phyloP scores from a whole-genome alignment of 176 grass and related monocot species.

The Puccinellia tenuiflora region DNA sequence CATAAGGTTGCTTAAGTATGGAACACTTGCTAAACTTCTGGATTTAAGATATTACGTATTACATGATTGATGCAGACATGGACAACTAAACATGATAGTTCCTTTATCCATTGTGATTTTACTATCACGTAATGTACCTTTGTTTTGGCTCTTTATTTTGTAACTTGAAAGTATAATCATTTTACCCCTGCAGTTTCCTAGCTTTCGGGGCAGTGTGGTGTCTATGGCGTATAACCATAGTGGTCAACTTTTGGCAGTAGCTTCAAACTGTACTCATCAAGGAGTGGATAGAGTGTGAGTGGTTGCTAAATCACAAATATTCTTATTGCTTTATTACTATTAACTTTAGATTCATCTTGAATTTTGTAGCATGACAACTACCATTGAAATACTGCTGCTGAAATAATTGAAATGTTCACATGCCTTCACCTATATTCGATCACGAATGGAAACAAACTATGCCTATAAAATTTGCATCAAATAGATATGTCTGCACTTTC shows the following conservation, averaged over 20 bases:
- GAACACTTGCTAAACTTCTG: neutral
- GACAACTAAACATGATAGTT: neutral
- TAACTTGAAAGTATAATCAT: neutral
- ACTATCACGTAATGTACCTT: neutral
- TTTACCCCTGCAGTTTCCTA: slow-evolving; percentile 40
- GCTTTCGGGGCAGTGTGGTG: slow-evolving; percentile 43
- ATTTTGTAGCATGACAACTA: neutral
- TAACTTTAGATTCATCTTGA: slow-evolving; percentile 16
- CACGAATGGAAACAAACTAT: neutral
- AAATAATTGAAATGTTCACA: neutral
- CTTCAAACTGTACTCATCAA: slow-evolving; percentile 40
- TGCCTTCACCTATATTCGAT: neutral
- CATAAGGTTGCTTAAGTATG: neutral
- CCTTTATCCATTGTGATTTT: neutral
- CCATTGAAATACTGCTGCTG: neutral
- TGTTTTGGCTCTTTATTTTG: neutral
- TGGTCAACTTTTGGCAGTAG: slow-evolving; percentile 59
- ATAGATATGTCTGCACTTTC: neutral
- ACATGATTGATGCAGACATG: slow-evolving; percentile 16
- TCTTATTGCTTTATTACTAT: neutral
- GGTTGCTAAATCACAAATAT: neutral
- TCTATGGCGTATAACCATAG: slow-evolving; percentile 49
- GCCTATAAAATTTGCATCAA: neutral
- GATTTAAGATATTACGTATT: neutral
- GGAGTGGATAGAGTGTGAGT: slow-evolving; percentile 59